Base-by-base conservation (phyloP, 1,284 basidiomycete species). In the Chiua sp. region DNA sequence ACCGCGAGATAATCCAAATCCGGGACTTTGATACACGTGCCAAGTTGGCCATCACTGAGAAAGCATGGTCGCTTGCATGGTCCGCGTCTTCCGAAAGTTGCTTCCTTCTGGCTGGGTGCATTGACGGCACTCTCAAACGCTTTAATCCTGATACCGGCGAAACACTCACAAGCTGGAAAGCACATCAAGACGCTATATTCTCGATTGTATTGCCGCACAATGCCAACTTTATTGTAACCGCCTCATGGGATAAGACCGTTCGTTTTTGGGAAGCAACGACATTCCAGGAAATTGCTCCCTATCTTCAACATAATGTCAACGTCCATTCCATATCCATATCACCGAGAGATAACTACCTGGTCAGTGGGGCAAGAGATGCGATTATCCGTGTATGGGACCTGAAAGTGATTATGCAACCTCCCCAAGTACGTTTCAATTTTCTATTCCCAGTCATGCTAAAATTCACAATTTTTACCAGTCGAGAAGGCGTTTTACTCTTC, bases 1-100 rank as follows among this genome's bases (percentile, higher is more conserved):
- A 72, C 30, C 48, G 70, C 12, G 60, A 56, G 30, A n/a, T 28
- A 3, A 54, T 72, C n/a, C 32, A 51, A 47, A 58, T 68, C 32
- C 61, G 69, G 69, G 55, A 72, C 11, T 37, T n/a, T 15, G 26
- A 12, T 18, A 55, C 57, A n/a, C 59, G 67, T 56, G 30, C 37
- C 4, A 39, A 32, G 3, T 3, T 56, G 15, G 7, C 39, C 23
- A 58, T 69, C 44, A 16, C 16, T 3, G 67, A 59, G n/a, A 10
- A 26, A 30, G 70, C 68, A 2, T 68, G 68, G 68, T 69, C 70
- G 13, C 66, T 69, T 33, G 64, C 52, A 10, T 69, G 68, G 68
- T 61, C 37, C 18, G 20, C 37, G 37, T 20, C 68, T 23, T 12
- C 52, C 6, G 59, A 65, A 11, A 50, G 66, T 33, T 22, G 48